A percentile compares a stretch with the other conserved stretches of the same genome.
Evolutionary conservation across 768 basidiomycete species (phyloP).

Genomic region (Russula emetica): DNA sequence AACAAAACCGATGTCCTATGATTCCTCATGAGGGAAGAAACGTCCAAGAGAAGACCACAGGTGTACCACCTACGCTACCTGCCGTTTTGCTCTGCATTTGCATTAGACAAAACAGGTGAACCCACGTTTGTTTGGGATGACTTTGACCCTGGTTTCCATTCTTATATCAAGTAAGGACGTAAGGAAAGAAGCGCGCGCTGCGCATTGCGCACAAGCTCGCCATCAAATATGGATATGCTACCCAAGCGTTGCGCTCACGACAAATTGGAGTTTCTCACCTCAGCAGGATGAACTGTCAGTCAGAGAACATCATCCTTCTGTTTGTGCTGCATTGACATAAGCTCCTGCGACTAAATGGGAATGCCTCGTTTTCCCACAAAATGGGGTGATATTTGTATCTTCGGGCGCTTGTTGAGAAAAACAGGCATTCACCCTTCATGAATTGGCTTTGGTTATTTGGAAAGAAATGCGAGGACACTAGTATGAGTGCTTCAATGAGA

Average conservation of each 20-base stretch:
- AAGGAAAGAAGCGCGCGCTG: neutral
- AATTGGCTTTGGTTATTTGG: constrained; percentile 2
- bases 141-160: neutral
- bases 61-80: neutral
- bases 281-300: constrained; percentile 1
- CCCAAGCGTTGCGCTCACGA: neutral
- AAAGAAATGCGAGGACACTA: neutral
- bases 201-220: neutral
- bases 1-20: neutral
- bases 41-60: neutral
- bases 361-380: constrained; percentile 3
- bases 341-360: constrained; percentile 9
- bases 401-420: constrained; percentile 3
- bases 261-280: constrained; percentile 3
- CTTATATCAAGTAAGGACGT: neutral
- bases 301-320: constrained; percentile 6
- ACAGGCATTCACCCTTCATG: neutral
- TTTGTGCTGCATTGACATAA: constrained; percentile 6
- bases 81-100: neutral
- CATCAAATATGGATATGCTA: neutral
- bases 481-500: neutral
- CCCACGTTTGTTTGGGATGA: neutral
- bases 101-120: neutral
- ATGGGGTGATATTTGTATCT: neutral
- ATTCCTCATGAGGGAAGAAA: neutral